These are phyloP conservation scores for Suhomyces ambrosiae DNA, from an alignment of 1,139 yeast species.

Conservation along the genomic window DNA sequence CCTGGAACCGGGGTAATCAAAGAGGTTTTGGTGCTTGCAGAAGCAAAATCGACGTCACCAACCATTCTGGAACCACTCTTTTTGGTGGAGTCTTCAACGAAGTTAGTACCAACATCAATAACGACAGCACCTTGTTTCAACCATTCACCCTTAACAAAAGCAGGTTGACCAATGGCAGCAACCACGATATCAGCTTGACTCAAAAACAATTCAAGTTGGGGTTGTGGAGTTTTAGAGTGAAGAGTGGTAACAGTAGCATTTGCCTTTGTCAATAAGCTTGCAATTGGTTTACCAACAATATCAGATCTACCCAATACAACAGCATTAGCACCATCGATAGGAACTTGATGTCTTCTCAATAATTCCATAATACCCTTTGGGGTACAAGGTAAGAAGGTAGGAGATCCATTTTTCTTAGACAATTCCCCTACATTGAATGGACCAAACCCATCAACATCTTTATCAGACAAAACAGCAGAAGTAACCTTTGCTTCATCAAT, in stretches of 20 bases:
- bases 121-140: conserved; percentile 68
- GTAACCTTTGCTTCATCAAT: conserved; percentile 80
- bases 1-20: conserved; percentile 84
- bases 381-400: conserved; percentile 89
- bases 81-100: conserved; percentile 56
- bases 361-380: conserved; percentile 92
- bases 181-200: conserved; percentile 71
- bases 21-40: conserved; percentile 58
- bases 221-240: conserved; percentile 70
- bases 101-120: conserved; percentile 81
- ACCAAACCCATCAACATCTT: conserved; percentile 97
- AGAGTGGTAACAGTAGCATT: conserved; percentile 80
- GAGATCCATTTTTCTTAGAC: conserved; percentile 85
- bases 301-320: conserved; percentile 82
- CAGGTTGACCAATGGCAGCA: conserved; percentile 76
- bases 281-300: conserved; percentile 81
- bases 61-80: conserved; percentile 67
- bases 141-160: conserved; percentile 72
- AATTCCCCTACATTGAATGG: conserved; percentile 89
- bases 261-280: conserved; percentile 67
- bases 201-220: conserved; percentile 60
- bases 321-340: conserved; percentile 71
- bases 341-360: conserved; percentile 62
- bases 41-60: conserved; percentile 73
- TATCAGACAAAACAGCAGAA: conserved; percentile 69